phyloP scores from a whole-genome alignment of 208 protist species.

The Acanthamoeba lenticulata region DNA sequence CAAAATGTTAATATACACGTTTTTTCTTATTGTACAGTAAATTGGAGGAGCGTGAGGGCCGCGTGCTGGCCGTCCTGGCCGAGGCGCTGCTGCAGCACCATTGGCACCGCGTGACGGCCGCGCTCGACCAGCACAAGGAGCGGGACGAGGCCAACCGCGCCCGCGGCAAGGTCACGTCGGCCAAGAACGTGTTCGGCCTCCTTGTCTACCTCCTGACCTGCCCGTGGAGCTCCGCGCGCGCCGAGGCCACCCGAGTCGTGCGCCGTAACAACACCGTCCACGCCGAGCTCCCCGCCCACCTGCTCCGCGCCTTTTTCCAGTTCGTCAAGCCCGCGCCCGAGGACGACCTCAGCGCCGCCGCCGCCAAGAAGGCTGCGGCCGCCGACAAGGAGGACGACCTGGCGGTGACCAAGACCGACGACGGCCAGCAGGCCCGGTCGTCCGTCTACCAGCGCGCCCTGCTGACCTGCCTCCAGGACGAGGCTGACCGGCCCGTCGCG shows the following conservation, averaged over 20 bases:
- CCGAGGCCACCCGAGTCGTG: slow-evolving; percentile 16
- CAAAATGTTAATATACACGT: neutral
- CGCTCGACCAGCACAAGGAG: slow-evolving; percentile 16
- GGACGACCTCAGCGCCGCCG: neutral
- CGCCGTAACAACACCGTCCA: slow-evolving; percentile 21
- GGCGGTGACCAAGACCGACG: neutral
- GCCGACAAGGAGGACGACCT: slow-evolving; percentile 13
- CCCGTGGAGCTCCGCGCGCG: neutral
- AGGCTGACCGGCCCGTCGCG: neutral
- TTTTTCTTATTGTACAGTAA: neutral
- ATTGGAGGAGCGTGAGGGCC: slow-evolving; percentile 40
- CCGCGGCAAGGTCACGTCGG: neutral
- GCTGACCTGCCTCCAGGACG: neutral
- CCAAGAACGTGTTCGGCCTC: slow-evolving; percentile 57
- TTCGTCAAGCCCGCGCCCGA: slow-evolving; percentile 37
- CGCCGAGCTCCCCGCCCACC: neutral
- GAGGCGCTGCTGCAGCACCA: slow-evolving; percentile 42
- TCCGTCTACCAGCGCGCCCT: slow-evolving; percentile 11
- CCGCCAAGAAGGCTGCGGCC: neutral
- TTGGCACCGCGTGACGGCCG: neutral
- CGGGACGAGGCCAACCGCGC: slow-evolving; percentile 23
- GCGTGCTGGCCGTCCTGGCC: neutral
- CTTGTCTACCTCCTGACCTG: slow-evolving; percentile 51
- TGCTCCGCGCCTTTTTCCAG: slow-evolving; percentile 35
- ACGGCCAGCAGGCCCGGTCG: slow-evolving; percentile 23